Evolutionary conservation across 2,329 filamentous ascomycete genomes (phyloP), one percentile per base, ranked within the genome.

Genomic region (Esteya vermicola): DNA sequence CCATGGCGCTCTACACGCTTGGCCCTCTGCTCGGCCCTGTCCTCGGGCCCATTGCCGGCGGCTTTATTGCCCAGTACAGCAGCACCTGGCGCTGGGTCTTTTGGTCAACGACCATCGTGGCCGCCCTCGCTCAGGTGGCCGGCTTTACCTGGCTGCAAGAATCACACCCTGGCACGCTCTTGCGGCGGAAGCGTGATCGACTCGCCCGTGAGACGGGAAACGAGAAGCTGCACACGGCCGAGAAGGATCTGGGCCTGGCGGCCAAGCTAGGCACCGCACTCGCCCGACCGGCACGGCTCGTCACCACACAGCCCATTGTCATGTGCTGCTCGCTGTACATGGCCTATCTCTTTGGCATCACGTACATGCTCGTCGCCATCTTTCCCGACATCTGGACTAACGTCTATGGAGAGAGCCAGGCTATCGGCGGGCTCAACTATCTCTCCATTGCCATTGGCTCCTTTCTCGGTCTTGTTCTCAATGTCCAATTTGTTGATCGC

Each of bases 311-410:
- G 34, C 34, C 34, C 14, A 36, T 36, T 12, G 34, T 36, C 14
- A 13, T 23, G 9, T 36, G 34, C 22, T 8, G 18, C 4, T 22
- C 34, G 23, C 3, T 36, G 9, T 36, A 36, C 34, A 36, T 36
- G 22, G 34, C 22, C 23, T 36, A 36, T 23, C 34, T 36, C 22
- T 36, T 36, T 36, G 34, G 34, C 34, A 36, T 36, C 23, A 36
- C 34, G 9, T 36, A 36, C 23, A 18, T 36, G 34, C 14, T 36
- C 3, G 34, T 36, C n/a, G 34, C 34, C 34, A 27, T 23, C n/a
- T 36, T 36, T 12, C 34, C 34, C 14, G 22, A 18, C n/a, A 22
- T 36, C 16, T 36, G 34, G 34, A 36, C 34, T 16, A 23, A 16
- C n/a, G 9, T 26, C 4, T 36, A 36, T 16, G 34, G 34, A 22